Base-by-base conservation (phyloP, 345 rosid species). In the Atalantia buxifolia region DNA sequence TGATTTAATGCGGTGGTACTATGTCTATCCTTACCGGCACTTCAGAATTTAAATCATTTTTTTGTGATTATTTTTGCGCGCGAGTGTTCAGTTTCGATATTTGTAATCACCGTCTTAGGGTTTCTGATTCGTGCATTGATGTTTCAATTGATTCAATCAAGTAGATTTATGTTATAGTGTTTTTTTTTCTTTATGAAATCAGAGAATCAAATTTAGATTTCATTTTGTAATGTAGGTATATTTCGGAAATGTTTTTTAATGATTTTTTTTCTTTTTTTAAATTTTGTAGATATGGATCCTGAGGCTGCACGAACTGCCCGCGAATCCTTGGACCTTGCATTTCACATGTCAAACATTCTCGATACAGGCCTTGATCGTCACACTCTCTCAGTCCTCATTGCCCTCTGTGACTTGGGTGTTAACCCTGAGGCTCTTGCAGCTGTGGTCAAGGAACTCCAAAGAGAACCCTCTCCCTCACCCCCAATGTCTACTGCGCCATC, bases 361-460 rank as follows among this genome's bases (percentile, higher is more conserved):
- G 91, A 84, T 13, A 84, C 87, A 0, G 89, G 89, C 3, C 88
- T 88, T 33, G 91, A 88, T 71, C 83, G 91, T 53, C 87, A 88
- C 76, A 86, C 89, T 6, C 88, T 86, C 45, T 88, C 88, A 22
- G 62, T 88, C 64, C 88, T 88, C 55, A 88, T 88, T 16, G 86
- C 85, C 36, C 84, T 88, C 38, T 86, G 89, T 71, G 91, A 88
- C 76, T 80, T 86, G 60, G 89, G 89, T 60, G 78, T 84, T 38
- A 88, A 88, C 75, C 91, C 89, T 5, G 91, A 83, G 81, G 84
- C 88, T 16, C 80, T 88, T 55, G 86, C 87, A 57, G 86, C 88
- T 21, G 81, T 88, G 21, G 85, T 88, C 69, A 86, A 83, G 77
- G 89, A 88, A 80, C 86, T 86, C 38, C 82, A 64, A 40, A 78